Percentiles rank a stretch among this genome's conserved stretches.
phyloP scores from a whole-genome alignment of 208 protist genomes.

The Angomonas ambiguus region DNA sequence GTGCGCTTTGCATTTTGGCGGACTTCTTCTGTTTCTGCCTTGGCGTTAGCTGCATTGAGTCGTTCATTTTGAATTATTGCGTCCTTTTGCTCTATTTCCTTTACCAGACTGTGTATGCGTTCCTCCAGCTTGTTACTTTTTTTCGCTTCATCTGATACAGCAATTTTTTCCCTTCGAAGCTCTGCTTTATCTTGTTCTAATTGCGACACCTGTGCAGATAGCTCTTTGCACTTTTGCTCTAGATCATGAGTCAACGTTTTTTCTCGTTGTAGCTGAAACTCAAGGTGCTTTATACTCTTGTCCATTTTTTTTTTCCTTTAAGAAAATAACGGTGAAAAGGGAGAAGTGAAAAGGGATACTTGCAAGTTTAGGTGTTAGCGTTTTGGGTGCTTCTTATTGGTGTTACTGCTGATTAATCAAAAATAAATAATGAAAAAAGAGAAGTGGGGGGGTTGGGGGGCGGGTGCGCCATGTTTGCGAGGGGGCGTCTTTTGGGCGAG shows the following conservation, averaged over 20 bases:
- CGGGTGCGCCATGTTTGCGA: too few species aligned
- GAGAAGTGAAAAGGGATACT: too few species aligned
- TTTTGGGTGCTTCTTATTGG: too few species aligned
- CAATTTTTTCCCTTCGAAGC: constrained; percentile 64
- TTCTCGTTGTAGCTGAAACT: constrained; percentile 76
- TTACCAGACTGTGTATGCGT: constrained; percentile 52
- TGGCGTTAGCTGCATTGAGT: constrained; percentile 25
- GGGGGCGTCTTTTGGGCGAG: too few species aligned
- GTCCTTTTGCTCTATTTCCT: constrained; percentile 58
- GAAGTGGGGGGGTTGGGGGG: too few species aligned
- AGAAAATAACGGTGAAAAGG: too few species aligned
- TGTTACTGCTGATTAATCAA: too few species aligned
- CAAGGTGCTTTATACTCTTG: constrained; percentile 74
- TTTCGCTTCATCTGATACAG: constrained; percentile 57
- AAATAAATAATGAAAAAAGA: too few species aligned
- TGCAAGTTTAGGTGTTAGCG: too few species aligned
- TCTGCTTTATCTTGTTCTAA: constrained; percentile 83
- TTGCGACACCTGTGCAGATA: constrained; percentile 61
- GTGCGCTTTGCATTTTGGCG: constrained; percentile 56
- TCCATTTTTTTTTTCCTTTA: constrained; percentile 11
- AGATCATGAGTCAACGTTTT: constrained; percentile 57
- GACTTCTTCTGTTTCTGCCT: constrained; percentile 60
- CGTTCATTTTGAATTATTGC: constrained; percentile 37
- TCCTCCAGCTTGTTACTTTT: constrained; percentile 60
- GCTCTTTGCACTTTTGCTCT: constrained; percentile 57